phyloP scores from a whole-genome alignment of 2,329 filamentous ascomycete species.

The Fusarium sp. region DNA sequence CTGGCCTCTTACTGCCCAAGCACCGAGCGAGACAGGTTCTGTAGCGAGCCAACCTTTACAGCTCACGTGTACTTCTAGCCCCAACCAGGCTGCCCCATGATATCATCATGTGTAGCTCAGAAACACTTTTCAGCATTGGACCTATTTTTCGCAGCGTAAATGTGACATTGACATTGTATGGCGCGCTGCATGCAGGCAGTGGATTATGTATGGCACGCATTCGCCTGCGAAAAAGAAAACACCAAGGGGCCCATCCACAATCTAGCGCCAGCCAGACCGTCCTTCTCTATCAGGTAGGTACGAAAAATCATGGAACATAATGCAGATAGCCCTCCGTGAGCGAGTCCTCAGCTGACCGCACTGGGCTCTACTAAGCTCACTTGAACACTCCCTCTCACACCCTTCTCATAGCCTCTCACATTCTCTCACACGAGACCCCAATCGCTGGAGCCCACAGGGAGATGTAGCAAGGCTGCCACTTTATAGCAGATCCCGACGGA shows the following conservation, averaged over 20 bases:
- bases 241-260: conserved; percentile 40
- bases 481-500: conserved; percentile 95
- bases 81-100: neutral
- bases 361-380: conserved; percentile 41
- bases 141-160: conserved; percentile 29
- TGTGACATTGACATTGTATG: conserved; percentile 44
- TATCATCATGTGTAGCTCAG: conserved; percentile 4
- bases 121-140: conserved; percentile 38
- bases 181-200: conserved; percentile 37
- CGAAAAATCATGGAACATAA: conserved; percentile 47
- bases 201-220: conserved; percentile 38
- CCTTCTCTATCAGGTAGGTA: conserved; percentile 51
- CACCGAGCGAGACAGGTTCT: neutral
- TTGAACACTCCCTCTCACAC: conserved; percentile 12
- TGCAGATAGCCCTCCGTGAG: conserved; percentile 45
- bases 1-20: neutral
- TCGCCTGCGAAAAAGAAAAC: conserved; percentile 34
- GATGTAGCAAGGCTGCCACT: conserved; percentile 31
- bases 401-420: conserved; percentile 1
- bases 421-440: conserved; percentile 12
- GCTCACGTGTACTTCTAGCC: conserved; percentile 10
- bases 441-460: conserved; percentile 14
- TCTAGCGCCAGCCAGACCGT: conserved; percentile 45
- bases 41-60: neutral
- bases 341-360: conserved; percentile 30